These are phyloP conservation scores for Gamarada debralockiae DNA, from an alignment of 495 filamentous ascomycete genomes.

Conservation along the genomic window DNA sequence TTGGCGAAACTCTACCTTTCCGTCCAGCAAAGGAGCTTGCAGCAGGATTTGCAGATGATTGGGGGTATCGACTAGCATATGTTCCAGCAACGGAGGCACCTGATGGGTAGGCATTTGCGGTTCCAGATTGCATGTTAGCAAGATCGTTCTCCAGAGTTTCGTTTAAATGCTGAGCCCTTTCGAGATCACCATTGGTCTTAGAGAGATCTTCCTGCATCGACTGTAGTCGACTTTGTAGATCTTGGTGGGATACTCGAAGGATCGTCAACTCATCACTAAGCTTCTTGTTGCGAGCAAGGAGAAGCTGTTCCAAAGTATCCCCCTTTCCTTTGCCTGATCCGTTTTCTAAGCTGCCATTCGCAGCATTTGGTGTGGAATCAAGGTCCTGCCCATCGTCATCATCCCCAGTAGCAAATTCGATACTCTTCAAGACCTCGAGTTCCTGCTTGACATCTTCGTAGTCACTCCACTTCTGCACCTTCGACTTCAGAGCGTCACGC, in stretches of 20 bases:
- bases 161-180: conserved; percentile 78
- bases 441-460: conserved; percentile 96
- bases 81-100: conserved; percentile 92
- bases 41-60: conserved; percentile 46
- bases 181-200: conserved; percentile 78
- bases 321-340: conserved; percentile 58
- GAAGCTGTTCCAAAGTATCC: conserved; percentile 83
- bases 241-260: conserved; percentile 88
- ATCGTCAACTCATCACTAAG: conserved; percentile 90
- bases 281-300: conserved; percentile 93
- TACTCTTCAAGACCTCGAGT: conserved; percentile 94
- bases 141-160: conserved; percentile 92
- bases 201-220: conserved; percentile 80
- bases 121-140: conserved; percentile 78
- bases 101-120: conserved; percentile 76
- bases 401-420: conserved; percentile 90
- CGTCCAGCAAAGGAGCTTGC: conserved; percentile 28
- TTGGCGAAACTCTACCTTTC: conserved; percentile 76
- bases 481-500: conserved; percentile 66
- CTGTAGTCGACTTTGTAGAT: conserved; percentile 77
- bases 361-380: conserved; percentile 9
- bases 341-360: conserved; percentile 31
- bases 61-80: conserved; percentile 76
- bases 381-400: conserved; percentile 53
- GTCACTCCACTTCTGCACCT: conserved; percentile 85